These are phyloP conservation scores for Tetrapisispora namnaoensis DNA, from an alignment of 805 yeast species.

Conservation along the genomic window DNA sequence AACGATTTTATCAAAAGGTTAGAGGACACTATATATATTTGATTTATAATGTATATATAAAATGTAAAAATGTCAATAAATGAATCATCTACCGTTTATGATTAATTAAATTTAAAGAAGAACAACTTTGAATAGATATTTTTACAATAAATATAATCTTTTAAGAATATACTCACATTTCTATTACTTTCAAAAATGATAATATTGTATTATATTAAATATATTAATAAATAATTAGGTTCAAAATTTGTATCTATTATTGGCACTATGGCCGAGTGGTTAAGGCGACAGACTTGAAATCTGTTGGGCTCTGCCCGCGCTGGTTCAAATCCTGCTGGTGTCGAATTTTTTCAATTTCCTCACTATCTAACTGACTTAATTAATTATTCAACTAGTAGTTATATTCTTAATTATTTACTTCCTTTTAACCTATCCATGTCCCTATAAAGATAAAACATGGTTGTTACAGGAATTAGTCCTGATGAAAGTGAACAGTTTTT, in stretches of 20 bases:
- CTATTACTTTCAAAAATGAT: too few species aligned
- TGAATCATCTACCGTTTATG: not conserved
- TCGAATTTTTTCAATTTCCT: constrained; percentile 20
- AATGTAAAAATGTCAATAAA: not conserved
- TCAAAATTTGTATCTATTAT: not conserved
- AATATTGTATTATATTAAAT: too few species aligned
- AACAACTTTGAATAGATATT: too few species aligned
- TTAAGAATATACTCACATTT: too few species aligned
- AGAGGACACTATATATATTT: constrained; percentile 2
- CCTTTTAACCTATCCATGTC: too few species aligned
- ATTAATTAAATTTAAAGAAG: not conserved
- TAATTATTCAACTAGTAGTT: too few species aligned
- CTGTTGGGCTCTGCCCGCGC: constrained; percentile 39
- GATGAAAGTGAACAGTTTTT: not conserved
- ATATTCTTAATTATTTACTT: too few species aligned
- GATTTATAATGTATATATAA: not conserved
- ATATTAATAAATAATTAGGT: too few species aligned
- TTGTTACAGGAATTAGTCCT: too few species aligned
- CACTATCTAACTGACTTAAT: not conserved
- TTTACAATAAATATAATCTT: too few species aligned
- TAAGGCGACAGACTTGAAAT: constrained; percentile 38
- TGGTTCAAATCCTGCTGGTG: constrained; percentile 38
- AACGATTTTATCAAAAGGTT: constrained; percentile 11
- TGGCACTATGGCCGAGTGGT: constrained; percentile 38
- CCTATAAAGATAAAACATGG: too few species aligned